Evolutionary conservation across 257 asterid genomes (phyloP).

Genomic region (Gentiana macrophylla): DNA sequence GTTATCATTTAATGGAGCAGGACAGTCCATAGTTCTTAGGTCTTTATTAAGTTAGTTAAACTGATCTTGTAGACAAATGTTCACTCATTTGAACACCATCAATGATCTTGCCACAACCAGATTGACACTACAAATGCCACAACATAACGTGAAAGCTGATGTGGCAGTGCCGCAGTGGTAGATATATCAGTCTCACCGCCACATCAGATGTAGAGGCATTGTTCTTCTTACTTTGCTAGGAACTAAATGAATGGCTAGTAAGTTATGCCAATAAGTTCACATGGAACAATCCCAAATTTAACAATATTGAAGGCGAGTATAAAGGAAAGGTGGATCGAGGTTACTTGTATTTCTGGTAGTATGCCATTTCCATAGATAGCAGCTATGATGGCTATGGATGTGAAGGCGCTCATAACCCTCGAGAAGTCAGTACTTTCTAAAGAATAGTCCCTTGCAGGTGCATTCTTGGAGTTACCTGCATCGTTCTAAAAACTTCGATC

Average conservation of each 20-base stretch:
- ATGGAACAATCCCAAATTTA: background rate
- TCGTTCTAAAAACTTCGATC: constrained; percentile 7
- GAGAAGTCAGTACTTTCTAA: constrained; percentile 51
- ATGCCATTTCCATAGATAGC: constrained; percentile 89
- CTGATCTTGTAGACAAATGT: background rate
- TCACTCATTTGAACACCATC: background rate
- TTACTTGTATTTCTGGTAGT: constrained; percentile 85
- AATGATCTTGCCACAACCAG: too few species aligned
- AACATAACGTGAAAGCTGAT: too few species aligned
- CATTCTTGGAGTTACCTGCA: constrained; percentile 52
- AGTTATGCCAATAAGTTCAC: background rate
- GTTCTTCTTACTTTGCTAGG: background rate
- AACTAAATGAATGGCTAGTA: background rate
- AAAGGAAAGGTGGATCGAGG: background rate
- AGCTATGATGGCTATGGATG: constrained; percentile 82
- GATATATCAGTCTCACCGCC: too few species aligned
- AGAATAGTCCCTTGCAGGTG: constrained; percentile 71
- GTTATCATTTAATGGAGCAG: too few species aligned
- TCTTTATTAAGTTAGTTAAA: background rate
- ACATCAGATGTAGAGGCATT: background rate
- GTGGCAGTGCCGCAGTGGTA: too few species aligned
- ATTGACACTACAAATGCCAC: too few species aligned
- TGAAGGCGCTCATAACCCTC: constrained; percentile 61
- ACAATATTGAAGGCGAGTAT: too few species aligned
- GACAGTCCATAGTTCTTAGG: too few species aligned